Evolutionary conservation across 1,284 basidiomycete species (phyloP).

Genomic region (Tremellales sp.): DNA sequence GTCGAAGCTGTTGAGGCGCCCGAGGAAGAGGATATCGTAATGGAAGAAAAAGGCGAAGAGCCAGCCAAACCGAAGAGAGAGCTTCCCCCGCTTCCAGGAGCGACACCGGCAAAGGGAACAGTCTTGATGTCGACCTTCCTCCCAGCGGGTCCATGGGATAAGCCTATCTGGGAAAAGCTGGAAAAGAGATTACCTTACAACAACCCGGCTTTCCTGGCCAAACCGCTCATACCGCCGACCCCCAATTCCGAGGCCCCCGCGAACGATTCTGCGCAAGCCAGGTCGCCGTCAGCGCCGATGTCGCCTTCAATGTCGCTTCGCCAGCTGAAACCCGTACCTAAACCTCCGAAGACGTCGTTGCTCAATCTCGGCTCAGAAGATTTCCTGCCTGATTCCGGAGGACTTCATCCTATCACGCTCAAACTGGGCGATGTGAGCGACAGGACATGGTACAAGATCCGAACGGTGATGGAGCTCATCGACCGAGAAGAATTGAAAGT

Average conservation of each 20-base stretch:
- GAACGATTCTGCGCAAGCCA: not conserved
- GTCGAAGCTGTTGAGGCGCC: too few relatives aligned
- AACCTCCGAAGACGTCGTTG: conserved; percentile 6
- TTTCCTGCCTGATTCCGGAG: conserved; percentile 26
- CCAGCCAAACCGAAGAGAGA: conserved; percentile 1
- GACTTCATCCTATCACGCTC: conserved; percentile 34
- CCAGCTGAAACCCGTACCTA: not conserved
- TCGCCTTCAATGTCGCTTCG: not conserved
- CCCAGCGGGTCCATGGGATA: conserved; percentile 25
- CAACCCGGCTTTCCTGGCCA: conserved; percentile 25
- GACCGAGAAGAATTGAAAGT: conserved; percentile 26
- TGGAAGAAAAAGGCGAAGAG: not conserved
- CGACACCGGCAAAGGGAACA: conserved; percentile 27
- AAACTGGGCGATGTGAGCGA: conserved; percentile 32
- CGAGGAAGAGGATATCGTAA: not conserved
- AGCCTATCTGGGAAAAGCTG: conserved; percentile 32
- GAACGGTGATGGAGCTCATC: conserved; percentile 24
- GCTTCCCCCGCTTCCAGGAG: conserved; percentile 27
- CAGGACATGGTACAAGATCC: conserved; percentile 31
- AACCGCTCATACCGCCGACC: not conserved
- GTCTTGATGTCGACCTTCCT: conserved; percentile 37
- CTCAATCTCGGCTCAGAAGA: conserved; percentile 35
- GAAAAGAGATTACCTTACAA: conserved; percentile 31
- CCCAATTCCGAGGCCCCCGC: not conserved
- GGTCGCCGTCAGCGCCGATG: not conserved